Base-by-base conservation (phyloP, 495 filamentous ascomycete genomes). In the Hyaloscypha hepaticicola region DNA sequence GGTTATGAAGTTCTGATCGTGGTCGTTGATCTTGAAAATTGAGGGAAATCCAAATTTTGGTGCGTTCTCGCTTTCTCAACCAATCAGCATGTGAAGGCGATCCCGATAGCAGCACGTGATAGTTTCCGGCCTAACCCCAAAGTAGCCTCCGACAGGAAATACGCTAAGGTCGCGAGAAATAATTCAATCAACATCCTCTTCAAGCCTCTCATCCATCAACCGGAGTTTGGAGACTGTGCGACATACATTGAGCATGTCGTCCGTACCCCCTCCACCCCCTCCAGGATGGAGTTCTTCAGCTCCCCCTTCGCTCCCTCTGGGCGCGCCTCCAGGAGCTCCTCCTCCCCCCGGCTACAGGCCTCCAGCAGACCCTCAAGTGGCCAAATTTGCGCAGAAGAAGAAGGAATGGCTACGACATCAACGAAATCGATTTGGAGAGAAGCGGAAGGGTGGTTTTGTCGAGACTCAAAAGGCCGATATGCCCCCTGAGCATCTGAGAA, bases 381-480 rank as follows among this genome's bases (percentile, higher is more conserved):
- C 92, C 51, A 99, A 98, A 78, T 96, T 97, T 74, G 90, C 92
- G 60, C 89, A 96, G 78, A 99, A 98, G 83, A 98, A 97, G 83
- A 96, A 93, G 75, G 92, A 97, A 87, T 99, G 96, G 96, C 81
- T 97, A 74, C 90, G 95, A 57, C 85, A 83, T 71, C 94, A 97
- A 79, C 87, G 92, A 70, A 94, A 91, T 73, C 88, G 96, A 52
- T 99, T 98, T 69, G 90, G 92, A 56, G 96, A 99, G 83, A 97
- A 96, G 82, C 82, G 95, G 60, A 97, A 97, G 77, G 92, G 88
- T 6, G 96, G 96, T 3, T 97, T 96, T 68, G 90, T 98, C 7
- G 94, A 98, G 76, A 96, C 93, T 24, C 93, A 98, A 75, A 99
- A 99, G 82, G 92, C 92, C 8, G 96, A 99, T 73, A 96, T 99